Percentiles rank a stretch among this genome's conserved stretches.
These are phyloP conservation scores for Pseudogymnoascus sp. DNA, from an alignment of 2,329 filamentous ascomycete genomes.

Conservation along the genomic window DNA sequence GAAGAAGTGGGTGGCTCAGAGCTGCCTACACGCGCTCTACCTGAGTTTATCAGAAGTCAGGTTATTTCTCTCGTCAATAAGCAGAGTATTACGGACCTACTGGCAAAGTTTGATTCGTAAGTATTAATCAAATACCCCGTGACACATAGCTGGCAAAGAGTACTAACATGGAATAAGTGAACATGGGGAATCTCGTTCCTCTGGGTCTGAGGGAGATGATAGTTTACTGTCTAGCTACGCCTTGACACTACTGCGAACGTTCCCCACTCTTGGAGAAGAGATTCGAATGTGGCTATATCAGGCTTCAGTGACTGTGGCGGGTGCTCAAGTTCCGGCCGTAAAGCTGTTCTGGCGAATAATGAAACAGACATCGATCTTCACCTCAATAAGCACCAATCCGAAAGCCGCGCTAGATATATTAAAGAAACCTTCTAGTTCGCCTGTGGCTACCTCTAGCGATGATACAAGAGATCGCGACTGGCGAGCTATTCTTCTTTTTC, in stretches of 20 bases:
- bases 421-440: conserved; percentile 13
- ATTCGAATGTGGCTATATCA: conserved; percentile 92
- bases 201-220: conserved; percentile 40
- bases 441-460: conserved; percentile 9
- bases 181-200: conserved; percentile 16
- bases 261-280: conserved; percentile 72
- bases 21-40: conserved; percentile 26
- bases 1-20: conserved; percentile 19
- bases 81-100: conserved; percentile 54
- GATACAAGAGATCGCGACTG: conserved; percentile 50
- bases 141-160: neutral
- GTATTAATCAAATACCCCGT: neutral
- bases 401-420: conserved; percentile 47
- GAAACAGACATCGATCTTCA: conserved; percentile 47
- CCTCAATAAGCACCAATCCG: conserved; percentile 46
- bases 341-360: conserved; percentile 78
- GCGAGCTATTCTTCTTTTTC: conserved; percentile 79
- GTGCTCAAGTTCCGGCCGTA: conserved; percentile 51
- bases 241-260: conserved; percentile 75
- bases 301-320: conserved; percentile 36
- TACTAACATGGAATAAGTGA: conserved; percentile 17
- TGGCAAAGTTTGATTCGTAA: conserved; percentile 24
- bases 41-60: conserved; percentile 54
- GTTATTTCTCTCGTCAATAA: conserved; percentile 66
- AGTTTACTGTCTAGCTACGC: conserved; percentile 78